Percentiles rank a stretch among this genome's conserved stretches.
Evolutionary conservation across 2,329 filamentous ascomycete species (phyloP).

Genomic region (Capronia americana): DNA sequence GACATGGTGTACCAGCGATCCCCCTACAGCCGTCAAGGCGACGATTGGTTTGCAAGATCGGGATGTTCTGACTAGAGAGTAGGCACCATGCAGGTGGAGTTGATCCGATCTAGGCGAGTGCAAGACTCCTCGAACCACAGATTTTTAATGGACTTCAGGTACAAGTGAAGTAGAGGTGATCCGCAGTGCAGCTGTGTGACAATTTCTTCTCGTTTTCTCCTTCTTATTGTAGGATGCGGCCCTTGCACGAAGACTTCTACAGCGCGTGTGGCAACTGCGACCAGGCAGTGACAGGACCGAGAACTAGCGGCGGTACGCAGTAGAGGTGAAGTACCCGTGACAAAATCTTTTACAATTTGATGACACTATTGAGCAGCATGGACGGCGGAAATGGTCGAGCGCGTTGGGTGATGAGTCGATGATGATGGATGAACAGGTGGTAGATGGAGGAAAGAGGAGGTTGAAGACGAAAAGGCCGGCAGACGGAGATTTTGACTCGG

Average conservation of each 20-base stretch:
- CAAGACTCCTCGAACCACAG: slow-evolving; percentile 12
- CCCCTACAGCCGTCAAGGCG: slow-evolving; percentile 30
- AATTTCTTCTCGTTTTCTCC: slow-evolving; percentile 17
- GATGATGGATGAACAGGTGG: slow-evolving; percentile 19
- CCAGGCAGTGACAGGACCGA: slow-evolving; percentile 21
- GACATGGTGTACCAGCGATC: slow-evolving; percentile 62
- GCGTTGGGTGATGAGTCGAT: slow-evolving; percentile 16
- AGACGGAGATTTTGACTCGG: slow-evolving; percentile 20
- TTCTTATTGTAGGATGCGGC: slow-evolving; percentile 21
- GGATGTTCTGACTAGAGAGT: slow-evolving; percentile 17
- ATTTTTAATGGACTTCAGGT: slow-evolving; percentile 25
- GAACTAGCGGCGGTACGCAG: slow-evolving; percentile 28
- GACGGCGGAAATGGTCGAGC: slow-evolving; percentile 6
- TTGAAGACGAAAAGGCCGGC: slow-evolving; percentile 22
- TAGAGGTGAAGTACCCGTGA: slow-evolving; percentile 18
- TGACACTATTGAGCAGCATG: slow-evolving; percentile 30
- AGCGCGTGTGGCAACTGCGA: slow-evolving; percentile 31
- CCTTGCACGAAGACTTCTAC: slow-evolving; percentile 31
- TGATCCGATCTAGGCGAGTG: slow-evolving; percentile 11
- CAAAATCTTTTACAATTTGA: slow-evolving; percentile 28
- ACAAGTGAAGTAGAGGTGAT: slow-evolving; percentile 21
- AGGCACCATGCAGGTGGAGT: slow-evolving; percentile 5
- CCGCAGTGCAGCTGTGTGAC: slow-evolving; percentile 16
- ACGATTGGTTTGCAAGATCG: slow-evolving; percentile 20
- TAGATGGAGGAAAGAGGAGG: slow-evolving; percentile 15